Percentiles rank a stretch among this genome's conserved stretches.
phyloP scores from a whole-genome alignment of 2,329 filamentous ascomycete genomes.

The Nemania sp. region DNA sequence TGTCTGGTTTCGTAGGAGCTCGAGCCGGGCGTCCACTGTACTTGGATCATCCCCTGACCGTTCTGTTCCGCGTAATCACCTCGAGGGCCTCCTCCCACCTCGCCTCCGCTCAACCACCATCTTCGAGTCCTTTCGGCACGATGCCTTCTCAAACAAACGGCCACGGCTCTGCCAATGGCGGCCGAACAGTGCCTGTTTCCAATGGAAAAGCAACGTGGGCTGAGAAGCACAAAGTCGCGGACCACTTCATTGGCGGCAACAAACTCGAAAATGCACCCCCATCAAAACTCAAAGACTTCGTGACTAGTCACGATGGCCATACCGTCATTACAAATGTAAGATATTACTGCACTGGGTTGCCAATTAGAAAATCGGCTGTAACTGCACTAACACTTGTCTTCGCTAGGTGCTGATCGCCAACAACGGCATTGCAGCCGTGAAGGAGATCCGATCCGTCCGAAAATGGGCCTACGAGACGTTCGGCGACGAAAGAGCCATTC shows the following conservation, averaged over 20 bases:
- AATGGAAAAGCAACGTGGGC: slow-evolving; percentile 71
- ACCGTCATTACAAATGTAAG: slow-evolving; percentile 97
- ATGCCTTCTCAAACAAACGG: slow-evolving; percentile 34
- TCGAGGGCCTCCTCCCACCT: slow-evolving; percentile 20
- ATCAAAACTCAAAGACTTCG: slow-evolving; percentile 94
- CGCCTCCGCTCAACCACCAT: slow-evolving; percentile 19
- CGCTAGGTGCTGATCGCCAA: slow-evolving; percentile 93
- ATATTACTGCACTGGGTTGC: not conserved
- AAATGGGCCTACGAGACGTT: slow-evolving; percentile 99
- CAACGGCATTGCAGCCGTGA: slow-evolving; percentile 99
- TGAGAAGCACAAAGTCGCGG: slow-evolving; percentile 78
- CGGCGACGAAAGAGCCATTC: slow-evolving; percentile 95
- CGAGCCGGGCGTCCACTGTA: slow-evolving; percentile 30
- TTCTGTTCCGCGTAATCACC: slow-evolving; percentile 31
- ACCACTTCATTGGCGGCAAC: slow-evolving; percentile 98
- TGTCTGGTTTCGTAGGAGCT: slow-evolving; percentile 32
- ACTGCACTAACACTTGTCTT: slow-evolving; percentile 16
- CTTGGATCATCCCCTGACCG: slow-evolving; percentile 34
- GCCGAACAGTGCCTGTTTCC: slow-evolving; percentile 52
- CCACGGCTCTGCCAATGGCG: slow-evolving; percentile 46
- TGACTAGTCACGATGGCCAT: slow-evolving; percentile 85
- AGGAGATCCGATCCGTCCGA: slow-evolving; percentile 97
- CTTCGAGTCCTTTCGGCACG: slow-evolving; percentile 20
- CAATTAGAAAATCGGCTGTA: no score
- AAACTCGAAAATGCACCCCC: slow-evolving; percentile 78